phyloP scores from a whole-genome alignment of 1,284 basidiomycete species.

The Tilletia caries region DNA sequence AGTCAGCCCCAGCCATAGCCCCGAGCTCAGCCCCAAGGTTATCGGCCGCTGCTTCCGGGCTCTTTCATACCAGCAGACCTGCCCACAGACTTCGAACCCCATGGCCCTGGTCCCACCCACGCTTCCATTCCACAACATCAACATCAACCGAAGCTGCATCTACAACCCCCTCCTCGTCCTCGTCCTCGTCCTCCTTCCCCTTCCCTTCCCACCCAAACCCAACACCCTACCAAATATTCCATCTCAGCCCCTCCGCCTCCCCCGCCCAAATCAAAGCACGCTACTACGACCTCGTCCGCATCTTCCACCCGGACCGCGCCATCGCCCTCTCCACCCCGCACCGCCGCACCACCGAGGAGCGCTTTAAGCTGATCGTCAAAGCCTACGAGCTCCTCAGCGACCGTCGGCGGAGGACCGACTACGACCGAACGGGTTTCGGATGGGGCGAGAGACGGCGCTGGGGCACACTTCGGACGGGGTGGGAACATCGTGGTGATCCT shows the following conservation, averaged over 20 bases:
- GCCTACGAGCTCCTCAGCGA: slow-evolving; percentile 41
- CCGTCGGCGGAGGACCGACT: slow-evolving; percentile 20
- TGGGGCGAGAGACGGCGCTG: slow-evolving; percentile 22
- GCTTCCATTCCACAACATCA: neutral
- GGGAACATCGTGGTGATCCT: slow-evolving; percentile 25
- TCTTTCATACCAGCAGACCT: too few relatives aligned
- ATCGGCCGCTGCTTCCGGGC: too few relatives aligned
- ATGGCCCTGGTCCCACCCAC: too few relatives aligned
- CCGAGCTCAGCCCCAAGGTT: too few relatives aligned
- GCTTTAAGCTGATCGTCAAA: slow-evolving; percentile 34
- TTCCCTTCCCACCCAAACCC: slow-evolving; percentile 19
- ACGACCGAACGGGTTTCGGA: slow-evolving; percentile 31
- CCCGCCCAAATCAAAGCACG: slow-evolving; percentile 37
- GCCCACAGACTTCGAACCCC: too few relatives aligned
- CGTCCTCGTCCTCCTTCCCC: neutral
- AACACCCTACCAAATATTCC: slow-evolving; percentile 49
- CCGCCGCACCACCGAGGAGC: slow-evolving; percentile 23
- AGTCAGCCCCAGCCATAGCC: too few relatives aligned
- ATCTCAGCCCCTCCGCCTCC: slow-evolving; percentile 29
- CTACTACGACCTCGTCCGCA: slow-evolving; percentile 48
- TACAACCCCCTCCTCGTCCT: neutral
- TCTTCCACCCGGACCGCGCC: slow-evolving; percentile 41
- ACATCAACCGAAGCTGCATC: neutral
- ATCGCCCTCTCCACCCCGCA: neutral
- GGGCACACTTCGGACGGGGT: slow-evolving; percentile 14